Conservation (phyloP, 2,329 filamentous ascomycete genomes). For the Aspergillus ustus region DNA sequence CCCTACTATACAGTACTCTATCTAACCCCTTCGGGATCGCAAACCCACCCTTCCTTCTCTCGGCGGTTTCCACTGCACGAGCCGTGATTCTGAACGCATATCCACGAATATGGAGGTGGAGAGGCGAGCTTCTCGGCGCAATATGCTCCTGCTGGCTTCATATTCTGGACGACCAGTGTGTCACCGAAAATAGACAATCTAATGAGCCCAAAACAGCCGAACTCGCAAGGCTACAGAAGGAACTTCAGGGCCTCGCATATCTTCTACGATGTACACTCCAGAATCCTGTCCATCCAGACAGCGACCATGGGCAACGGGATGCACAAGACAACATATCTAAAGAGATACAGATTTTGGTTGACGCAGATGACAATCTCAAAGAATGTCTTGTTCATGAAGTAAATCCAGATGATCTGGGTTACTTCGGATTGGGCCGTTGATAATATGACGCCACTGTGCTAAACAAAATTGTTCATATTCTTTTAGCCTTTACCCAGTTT, state of each 20-base stretch:
- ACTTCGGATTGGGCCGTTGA: slow-evolving; percentile 20
- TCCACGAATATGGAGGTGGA: slow-evolving; percentile 68
- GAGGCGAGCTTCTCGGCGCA: slow-evolving; percentile 66
- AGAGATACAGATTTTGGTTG: slow-evolving; percentile 42
- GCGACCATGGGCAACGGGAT: slow-evolving; percentile 26
- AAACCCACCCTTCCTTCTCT: slow-evolving; percentile 58
- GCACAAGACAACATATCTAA: slow-evolving; percentile 36
- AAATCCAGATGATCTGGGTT: slow-evolving; percentile 22
- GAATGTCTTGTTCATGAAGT: slow-evolving; percentile 33
- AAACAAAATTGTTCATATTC: too few relatives aligned
- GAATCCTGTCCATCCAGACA: slow-evolving; percentile 27
- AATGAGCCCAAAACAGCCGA: slow-evolving; percentile 10
- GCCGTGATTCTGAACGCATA: slow-evolving; percentile 67
- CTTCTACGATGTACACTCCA: slow-evolving; percentile 37
- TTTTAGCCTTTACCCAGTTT: too few relatives aligned
- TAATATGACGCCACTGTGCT: not conserved
- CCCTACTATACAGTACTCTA: slow-evolving; percentile 68
- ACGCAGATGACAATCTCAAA: slow-evolving; percentile 39
- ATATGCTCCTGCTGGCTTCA: slow-evolving; percentile 68
- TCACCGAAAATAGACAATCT: not conserved
- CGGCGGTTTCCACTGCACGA: slow-evolving; percentile 60
- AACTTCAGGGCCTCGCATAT: slow-evolving; percentile 34
- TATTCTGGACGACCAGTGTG: slow-evolving; percentile 45
- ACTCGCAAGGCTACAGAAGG: slow-evolving; percentile 30
- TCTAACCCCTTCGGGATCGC: slow-evolving; percentile 69